These are phyloP conservation scores for Agrocybe pediades DNA, from an alignment of 768 basidiomycete genomes.

Conservation along the genomic window DNA sequence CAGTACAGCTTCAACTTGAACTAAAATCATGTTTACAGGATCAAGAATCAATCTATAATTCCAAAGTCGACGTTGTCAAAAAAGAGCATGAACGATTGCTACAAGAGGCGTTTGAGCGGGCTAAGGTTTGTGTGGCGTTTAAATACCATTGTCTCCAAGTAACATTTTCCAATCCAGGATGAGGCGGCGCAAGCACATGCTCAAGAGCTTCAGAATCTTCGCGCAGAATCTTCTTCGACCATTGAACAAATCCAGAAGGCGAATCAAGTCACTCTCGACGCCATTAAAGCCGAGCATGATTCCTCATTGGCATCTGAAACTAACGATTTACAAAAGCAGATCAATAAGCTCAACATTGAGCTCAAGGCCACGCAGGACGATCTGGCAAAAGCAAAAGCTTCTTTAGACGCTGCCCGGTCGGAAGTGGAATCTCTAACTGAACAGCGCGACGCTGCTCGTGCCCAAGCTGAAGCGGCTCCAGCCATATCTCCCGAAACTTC, in stretches of 20 bases:
- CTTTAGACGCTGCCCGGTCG: conserved; percentile 48
- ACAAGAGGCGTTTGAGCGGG: conserved; percentile 72
- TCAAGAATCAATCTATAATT: conserved; percentile 69
- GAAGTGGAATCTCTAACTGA: conserved; percentile 59
- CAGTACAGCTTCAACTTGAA: neutral
- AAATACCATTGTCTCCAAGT: neutral
- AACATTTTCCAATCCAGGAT: conserved; percentile 37
- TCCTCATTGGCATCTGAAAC: conserved; percentile 59
- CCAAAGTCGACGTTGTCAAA: conserved; percentile 66
- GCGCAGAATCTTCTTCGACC: conserved; percentile 62
- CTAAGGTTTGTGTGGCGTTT: conserved; percentile 55
- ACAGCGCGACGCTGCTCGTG: conserved; percentile 67
- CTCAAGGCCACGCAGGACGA: conserved; percentile 87
- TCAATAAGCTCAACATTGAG: conserved; percentile 63
- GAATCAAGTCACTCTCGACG: conserved; percentile 61
- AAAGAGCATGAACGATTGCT: conserved; percentile 63
- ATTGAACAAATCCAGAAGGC: conserved; percentile 69
- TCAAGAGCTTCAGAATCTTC: conserved; percentile 71
- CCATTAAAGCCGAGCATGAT: conserved; percentile 65
- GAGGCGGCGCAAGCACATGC: conserved; percentile 73
- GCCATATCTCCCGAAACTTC: conserved; percentile 47
- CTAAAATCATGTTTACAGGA: conserved; percentile 40
- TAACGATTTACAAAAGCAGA: conserved; percentile 60
- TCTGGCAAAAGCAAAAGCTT: conserved; percentile 71
- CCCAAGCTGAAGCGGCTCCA: conserved; percentile 40